phyloP scores from a whole-genome alignment of 805 yeast species.

The Ogataea nitratoaversa region DNA sequence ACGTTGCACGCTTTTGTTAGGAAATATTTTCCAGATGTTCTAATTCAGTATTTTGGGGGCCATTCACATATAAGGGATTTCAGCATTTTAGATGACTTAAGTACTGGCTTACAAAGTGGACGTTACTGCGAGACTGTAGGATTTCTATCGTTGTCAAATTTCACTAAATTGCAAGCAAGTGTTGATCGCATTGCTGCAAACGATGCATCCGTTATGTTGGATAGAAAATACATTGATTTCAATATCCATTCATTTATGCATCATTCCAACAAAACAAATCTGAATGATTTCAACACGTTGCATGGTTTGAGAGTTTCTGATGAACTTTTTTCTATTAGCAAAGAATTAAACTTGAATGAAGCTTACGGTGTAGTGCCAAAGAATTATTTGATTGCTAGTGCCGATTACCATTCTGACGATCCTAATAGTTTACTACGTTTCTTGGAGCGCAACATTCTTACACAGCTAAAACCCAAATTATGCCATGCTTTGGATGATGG shows the following conservation, averaged over 20 bases:
- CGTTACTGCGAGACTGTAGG: conserved; percentile 94
- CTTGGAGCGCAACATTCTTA: conserved; percentile 51
- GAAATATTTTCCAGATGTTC: conserved; percentile 49
- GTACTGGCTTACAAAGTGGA: conserved; percentile 88
- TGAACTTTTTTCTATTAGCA: conserved; percentile 37
- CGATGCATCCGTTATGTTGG: conserved; percentile 22
- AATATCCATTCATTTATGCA: conserved; percentile 63
- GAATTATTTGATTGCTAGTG: conserved; percentile 63
- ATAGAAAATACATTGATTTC: conserved; percentile 80
- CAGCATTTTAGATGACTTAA: conserved; percentile 55
- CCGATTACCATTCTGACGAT: conserved; percentile 50
- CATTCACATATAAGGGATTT: conserved; percentile 92
- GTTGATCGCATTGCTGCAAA: neutral
- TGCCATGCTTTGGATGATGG: conserved; percentile 15
- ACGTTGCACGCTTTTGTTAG: conserved; percentile 50
- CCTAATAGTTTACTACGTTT: conserved; percentile 55
- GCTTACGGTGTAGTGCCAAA: conserved; percentile 63
- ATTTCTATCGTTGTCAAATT: conserved; percentile 53
- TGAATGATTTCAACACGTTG: conserved; percentile 45
- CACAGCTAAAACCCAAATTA: conserved; percentile 22
- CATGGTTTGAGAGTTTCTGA: conserved; percentile 49
- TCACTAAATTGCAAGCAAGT: conserved; percentile 8
- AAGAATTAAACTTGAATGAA: conserved; percentile 48
- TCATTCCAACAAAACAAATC: conserved; percentile 42
- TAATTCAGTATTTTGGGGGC: conserved; percentile 89